A percentile compares a stretch with the other conserved stretches of the same genome.
Evolutionary conservation across 164 flowering plant genomes (phyloP).

Genomic region (Nelumbo lutea): DNA sequence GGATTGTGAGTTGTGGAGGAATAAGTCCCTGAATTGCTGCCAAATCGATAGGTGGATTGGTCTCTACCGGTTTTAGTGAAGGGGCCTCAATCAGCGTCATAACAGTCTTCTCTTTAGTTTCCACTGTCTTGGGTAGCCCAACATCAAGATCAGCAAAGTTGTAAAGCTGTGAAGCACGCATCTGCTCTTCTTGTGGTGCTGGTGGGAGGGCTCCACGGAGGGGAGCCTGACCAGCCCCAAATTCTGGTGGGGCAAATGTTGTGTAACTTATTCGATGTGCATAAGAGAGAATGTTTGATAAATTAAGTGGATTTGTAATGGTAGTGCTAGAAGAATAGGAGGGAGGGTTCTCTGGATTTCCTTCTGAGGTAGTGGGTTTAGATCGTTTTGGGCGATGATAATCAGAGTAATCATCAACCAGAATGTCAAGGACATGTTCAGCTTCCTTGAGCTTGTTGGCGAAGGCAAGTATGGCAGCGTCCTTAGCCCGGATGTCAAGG

Average conservation of each 20-base stretch:
- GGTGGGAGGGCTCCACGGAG: slow-evolving; percentile 94
- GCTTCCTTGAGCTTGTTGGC: slow-evolving; percentile 69
- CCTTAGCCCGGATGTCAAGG: slow-evolving; percentile 53
- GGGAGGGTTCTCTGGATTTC: slow-evolving; percentile 17
- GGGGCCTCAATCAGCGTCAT: slow-evolving; percentile 62
- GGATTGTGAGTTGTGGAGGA: slow-evolving; percentile 59
- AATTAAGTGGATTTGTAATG: slow-evolving; percentile 41
- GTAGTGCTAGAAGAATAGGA: slow-evolving; percentile 27
- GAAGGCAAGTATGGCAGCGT: slow-evolving; percentile 53
- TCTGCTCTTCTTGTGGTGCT: slow-evolving; percentile 97
- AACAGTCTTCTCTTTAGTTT: slow-evolving; percentile 44
- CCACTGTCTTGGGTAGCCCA: slow-evolving; percentile 64
- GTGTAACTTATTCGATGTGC: slow-evolving; percentile 92
- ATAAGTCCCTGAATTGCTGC: slow-evolving; percentile 42
- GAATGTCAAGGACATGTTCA: slow-evolving; percentile 67
- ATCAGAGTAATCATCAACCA: slow-evolving; percentile 85
- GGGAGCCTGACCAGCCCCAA: slow-evolving; percentile 82
- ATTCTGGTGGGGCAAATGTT: slow-evolving; percentile 95
- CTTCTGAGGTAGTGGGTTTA: slow-evolving; percentile 20
- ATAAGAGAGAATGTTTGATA: slow-evolving; percentile 68
- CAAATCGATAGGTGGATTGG: slow-evolving; percentile 30
- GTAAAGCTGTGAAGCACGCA: slow-evolving; percentile 92
- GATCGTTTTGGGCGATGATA: slow-evolving; percentile 51
- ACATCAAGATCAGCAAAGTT: slow-evolving; percentile 77
- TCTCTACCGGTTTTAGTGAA: slow-evolving; percentile 17